phyloP scores from a whole-genome alignment of 2,329 filamentous ascomycete species.

The Claviceps purpurea region DNA sequence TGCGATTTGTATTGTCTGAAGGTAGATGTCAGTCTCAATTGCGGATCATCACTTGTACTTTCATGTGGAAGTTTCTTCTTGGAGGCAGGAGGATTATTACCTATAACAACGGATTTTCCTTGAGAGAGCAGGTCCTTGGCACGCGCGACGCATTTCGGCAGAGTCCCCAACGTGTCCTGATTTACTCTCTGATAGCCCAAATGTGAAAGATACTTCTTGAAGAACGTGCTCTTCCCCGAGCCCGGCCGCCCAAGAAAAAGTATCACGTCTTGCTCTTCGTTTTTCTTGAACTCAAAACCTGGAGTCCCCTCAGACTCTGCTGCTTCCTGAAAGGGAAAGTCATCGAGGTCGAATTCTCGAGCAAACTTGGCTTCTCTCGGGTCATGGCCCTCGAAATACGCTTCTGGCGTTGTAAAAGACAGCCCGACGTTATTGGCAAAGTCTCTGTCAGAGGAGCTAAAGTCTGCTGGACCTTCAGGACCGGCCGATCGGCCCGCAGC shows the following conservation, averaged over 20 bases:
- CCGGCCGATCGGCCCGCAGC: slow-evolving; percentile 49
- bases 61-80: slow-evolving; percentile 6
- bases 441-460: slow-evolving; percentile 58
- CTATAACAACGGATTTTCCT: slow-evolving; percentile 60
- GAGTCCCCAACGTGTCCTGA: slow-evolving; percentile 73
- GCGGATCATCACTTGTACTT: background rate
- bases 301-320: slow-evolving; percentile 9
- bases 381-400: slow-evolving; percentile 66
- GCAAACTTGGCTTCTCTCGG: slow-evolving; percentile 45
- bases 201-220: slow-evolving; percentile 62
- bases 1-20: slow-evolving; percentile 89
- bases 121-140: slow-evolving; percentile 52
- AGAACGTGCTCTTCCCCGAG: slow-evolving; percentile 86
- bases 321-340: slow-evolving; percentile 32
- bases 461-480: slow-evolving; percentile 34
- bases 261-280: slow-evolving; percentile 58
- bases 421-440: slow-evolving; percentile 79
- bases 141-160: slow-evolving; percentile 56
- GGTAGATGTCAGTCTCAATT: background rate
- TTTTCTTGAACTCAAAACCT: slow-evolving; percentile 43
- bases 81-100: slow-evolving; percentile 33
- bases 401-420: slow-evolving; percentile 73
- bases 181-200: slow-evolving; percentile 77
- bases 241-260: slow-evolving; percentile 82
- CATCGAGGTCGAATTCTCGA: slow-evolving; percentile 57